Percentiles rank a stretch among this genome's conserved stretches.
Conservation (phyloP, 176 grass and related monocot genomes). For the Alopecurus myosuroides region DNA sequence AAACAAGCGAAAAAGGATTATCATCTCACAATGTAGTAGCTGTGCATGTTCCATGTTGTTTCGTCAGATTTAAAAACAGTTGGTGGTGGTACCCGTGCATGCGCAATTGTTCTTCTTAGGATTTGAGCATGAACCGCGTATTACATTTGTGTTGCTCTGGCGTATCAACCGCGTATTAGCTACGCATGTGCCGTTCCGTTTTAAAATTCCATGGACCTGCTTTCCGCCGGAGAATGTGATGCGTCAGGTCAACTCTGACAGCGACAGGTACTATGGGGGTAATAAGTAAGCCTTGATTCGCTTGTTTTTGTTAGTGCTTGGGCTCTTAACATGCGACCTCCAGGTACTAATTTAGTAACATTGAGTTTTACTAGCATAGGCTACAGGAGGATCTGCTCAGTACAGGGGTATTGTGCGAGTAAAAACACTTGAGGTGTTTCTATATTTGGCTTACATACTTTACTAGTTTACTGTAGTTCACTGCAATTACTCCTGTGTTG, state of each 20-base stretch:
- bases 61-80: not conserved
- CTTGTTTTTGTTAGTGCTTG: not conserved
- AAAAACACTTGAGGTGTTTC: not conserved
- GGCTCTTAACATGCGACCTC: not conserved
- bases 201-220: not conserved
- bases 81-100: not conserved
- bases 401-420: not conserved
- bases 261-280: not conserved
- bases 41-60: not conserved
- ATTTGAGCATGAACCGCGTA: not conserved
- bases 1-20: not conserved
- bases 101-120: not conserved
- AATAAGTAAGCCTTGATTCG: not conserved
- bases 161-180: not conserved
- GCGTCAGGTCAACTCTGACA: not conserved
- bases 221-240: not conserved
- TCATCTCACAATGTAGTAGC: not conserved
- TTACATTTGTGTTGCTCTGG: not conserved
- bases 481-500: not conserved
- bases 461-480: not conserved
- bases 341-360: not conserved
- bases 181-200: not conserved
- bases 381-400: not conserved
- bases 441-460: not conserved
- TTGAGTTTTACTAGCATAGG: not conserved